Conservation (phyloP, 2,329 filamentous ascomycete genomes). For the Diaporthe helianthi region DNA sequence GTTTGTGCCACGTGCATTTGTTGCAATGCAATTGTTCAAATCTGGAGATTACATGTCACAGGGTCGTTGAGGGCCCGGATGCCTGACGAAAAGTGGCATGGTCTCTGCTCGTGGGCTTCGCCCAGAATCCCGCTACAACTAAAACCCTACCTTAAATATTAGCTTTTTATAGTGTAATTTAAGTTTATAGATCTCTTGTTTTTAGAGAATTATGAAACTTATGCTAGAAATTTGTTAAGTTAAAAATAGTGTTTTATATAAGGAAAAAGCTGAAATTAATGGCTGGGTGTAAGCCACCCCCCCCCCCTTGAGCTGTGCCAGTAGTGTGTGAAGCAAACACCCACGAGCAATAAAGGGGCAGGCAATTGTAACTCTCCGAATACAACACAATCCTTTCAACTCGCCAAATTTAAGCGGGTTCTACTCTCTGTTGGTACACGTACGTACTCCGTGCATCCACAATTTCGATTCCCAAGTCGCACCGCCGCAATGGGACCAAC, state of each 20-base stretch:
- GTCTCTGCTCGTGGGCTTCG: too few relatives aligned
- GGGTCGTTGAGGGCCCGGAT: not conserved
- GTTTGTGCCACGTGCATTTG: not conserved
- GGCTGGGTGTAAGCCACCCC: too few relatives aligned
- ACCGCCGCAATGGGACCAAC: not conserved
- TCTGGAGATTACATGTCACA: not conserved
- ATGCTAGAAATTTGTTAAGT: too few relatives aligned
- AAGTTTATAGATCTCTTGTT: too few relatives aligned
- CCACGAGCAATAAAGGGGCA: not conserved
- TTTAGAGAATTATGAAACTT: too few relatives aligned
- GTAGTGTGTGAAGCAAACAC: too few relatives aligned
- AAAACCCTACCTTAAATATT: too few relatives aligned
- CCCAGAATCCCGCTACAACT: too few relatives aligned
- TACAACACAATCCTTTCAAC: not conserved
- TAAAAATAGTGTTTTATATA: too few relatives aligned
- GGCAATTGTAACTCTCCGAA: slow-evolving; percentile 6
- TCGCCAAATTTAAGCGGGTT: not conserved
- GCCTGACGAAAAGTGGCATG: not conserved
- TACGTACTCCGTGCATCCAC: not conserved
- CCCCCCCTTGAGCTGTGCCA: too few relatives aligned
- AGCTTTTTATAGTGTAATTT: too few relatives aligned
- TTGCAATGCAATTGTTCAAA: not conserved
- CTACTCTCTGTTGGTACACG: not conserved
- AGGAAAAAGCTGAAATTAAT: too few relatives aligned
- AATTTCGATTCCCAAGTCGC: not conserved